Percentiles rank a stretch among this genome's conserved stretches.
phyloP scores from a whole-genome alignment of 2,329 filamentous ascomycete species.

The Botrytis cinerea region DNA sequence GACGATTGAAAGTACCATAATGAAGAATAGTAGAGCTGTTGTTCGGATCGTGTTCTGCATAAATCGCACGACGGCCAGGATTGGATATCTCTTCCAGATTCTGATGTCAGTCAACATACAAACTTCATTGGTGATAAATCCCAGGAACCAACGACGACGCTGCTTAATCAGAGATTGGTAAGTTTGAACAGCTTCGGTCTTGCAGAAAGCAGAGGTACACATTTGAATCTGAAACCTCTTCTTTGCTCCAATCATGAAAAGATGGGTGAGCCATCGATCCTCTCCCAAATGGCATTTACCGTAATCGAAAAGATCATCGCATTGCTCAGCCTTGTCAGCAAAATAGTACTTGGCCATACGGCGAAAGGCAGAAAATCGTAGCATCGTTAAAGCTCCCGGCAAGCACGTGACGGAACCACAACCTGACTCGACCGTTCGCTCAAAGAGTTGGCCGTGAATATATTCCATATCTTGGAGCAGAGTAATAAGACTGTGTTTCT shows the following conservation, averaged over 20 bases:
- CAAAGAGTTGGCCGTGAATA: slow-evolving; percentile 93
- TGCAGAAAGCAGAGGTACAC: slow-evolving; percentile 97
- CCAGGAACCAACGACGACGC: slow-evolving; percentile 92
- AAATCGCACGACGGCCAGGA: slow-evolving; percentile 83
- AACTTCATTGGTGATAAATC: slow-evolving; percentile 96
- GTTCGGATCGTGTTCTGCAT: slow-evolving; percentile 97
- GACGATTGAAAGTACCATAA: slow-evolving; percentile 83
- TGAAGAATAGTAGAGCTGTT: slow-evolving; percentile 90
- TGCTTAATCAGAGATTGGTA: slow-evolving; percentile 88
- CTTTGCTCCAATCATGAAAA: slow-evolving; percentile 98
- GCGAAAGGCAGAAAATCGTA: slow-evolving; percentile 93
- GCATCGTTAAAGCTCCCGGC: slow-evolving; percentile 90
- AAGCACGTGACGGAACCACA: slow-evolving; percentile 94
- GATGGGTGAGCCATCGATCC: slow-evolving; percentile 93
- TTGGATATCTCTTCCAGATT: slow-evolving; percentile 86
- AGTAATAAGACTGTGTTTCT: slow-evolving; percentile 85
- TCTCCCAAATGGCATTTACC: slow-evolving; percentile 94
- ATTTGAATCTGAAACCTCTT: slow-evolving; percentile 95
- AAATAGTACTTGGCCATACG: slow-evolving; percentile 99
- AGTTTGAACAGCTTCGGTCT: slow-evolving; percentile 93
- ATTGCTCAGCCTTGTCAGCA: slow-evolving; percentile 92
- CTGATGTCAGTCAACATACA: slow-evolving; percentile 96
- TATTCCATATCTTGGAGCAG: slow-evolving; percentile 98
- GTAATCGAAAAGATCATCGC: slow-evolving; percentile 94
- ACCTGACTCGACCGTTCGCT: slow-evolving; percentile 90